A percentile compares a stretch with the other conserved stretches of the same genome.
Evolutionary conservation across 2,329 filamentous ascomycete species (phyloP).

Genomic region (Cyphellophora attinorum): DNA sequence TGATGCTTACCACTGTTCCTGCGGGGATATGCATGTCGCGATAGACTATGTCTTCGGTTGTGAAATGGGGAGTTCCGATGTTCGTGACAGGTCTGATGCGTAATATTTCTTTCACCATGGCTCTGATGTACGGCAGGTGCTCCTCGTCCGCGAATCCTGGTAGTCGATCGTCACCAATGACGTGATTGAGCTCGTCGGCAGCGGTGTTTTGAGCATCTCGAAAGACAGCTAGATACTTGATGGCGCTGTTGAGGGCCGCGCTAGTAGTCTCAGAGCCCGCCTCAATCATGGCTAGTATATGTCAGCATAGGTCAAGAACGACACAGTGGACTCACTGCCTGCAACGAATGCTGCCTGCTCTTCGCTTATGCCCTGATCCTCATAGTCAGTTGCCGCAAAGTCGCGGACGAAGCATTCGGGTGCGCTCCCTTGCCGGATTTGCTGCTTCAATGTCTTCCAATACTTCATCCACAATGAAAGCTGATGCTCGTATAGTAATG

Average conservation of each 20-base stretch:
- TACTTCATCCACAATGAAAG: too few species aligned
- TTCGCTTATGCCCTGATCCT: constrained; percentile 6
- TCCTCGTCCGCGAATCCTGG: constrained; percentile 23
- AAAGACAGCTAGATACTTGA: constrained; percentile 27
- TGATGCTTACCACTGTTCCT: constrained; percentile 26
- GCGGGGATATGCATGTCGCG: constrained; percentile 39
- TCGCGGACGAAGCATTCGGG: constrained; percentile 11
- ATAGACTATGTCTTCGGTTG: constrained; percentile 36
- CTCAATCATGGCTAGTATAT: too few species aligned
- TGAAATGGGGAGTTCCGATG: constrained; percentile 23
- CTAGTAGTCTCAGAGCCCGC: constrained; percentile 19
- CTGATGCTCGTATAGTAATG: too few species aligned
- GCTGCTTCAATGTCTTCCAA: constrained; percentile 9
- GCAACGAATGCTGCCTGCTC: constrained; percentile 12
- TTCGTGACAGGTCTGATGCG: constrained; percentile 27
- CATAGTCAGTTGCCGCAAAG: neutral
- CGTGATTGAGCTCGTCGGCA: constrained; percentile 35
- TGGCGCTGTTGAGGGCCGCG: constrained; percentile 13
- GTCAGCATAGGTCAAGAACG: too few species aligned
- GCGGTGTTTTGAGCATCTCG: constrained; percentile 36
- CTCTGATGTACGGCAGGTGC: constrained; percentile 27
- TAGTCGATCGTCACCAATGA: constrained; percentile 26
- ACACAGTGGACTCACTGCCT: too few species aligned
- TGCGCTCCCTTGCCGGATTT: constrained; percentile 6
- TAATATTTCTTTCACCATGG: constrained; percentile 28